Base-by-base conservation (phyloP, 495 filamentous ascomycete species). In the Achaetomiella virescens region DNA sequence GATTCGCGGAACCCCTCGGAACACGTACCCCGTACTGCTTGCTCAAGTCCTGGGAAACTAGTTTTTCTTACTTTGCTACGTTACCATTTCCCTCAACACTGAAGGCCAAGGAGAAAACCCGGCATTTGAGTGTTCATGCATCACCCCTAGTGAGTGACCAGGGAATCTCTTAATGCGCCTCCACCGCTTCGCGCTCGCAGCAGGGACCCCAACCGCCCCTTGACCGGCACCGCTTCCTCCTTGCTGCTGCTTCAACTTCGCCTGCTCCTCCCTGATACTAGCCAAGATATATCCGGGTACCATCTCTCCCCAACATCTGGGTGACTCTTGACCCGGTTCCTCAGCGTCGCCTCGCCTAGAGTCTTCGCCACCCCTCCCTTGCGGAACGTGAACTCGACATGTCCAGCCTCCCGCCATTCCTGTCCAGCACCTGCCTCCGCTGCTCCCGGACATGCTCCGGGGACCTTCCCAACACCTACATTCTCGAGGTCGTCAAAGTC, bases 241-340 rank as follows among this genome's bases (percentile, higher is more conserved):
- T 52, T 66, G 57, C 55, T 62, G 55, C 63, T 50, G 56, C 60
- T 60, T 57, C 58, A 57, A 60, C 47, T 48, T 55, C 36, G 66
- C 67, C 66, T 80, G 73, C 65, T 76, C 68, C 63, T 72, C 77
- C 43, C 75, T 68, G 21, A 81, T 66, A 44, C 69, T 70, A 45
- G 50, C 56, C 58, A 88, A 72, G 22, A 91, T 75, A 91, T 75
- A 24, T 90, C 84, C 0, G 86, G 87, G 67, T 90, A 91, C 86
- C 89, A 95, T 64, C 81, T 75, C 74, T 88, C 87, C 1, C 89
- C 91, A 1, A 97, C 91, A 68, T 96, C 91, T 3, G 86, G 86
- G 72, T 97, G 91, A 59, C 86, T 89, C 73, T 90, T 87, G 52
- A 96, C 81, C n/a, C 91, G 74, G 71, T 96, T 96, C 68, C 85